Base-by-base conservation (phyloP, 805 yeast species). In the Candida yuanshanica region DNA sequence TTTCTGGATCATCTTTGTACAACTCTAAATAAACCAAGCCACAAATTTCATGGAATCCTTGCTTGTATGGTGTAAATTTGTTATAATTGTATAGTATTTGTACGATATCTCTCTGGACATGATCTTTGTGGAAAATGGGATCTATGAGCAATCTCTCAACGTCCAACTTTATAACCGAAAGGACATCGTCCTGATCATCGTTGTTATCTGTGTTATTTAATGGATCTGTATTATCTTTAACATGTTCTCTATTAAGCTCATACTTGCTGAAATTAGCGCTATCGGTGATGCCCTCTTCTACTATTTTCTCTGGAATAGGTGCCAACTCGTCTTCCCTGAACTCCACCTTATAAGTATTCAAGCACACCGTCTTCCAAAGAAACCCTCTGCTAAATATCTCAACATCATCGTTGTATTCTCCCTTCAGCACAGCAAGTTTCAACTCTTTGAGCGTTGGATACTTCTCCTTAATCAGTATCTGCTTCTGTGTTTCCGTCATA, bases 11-110 rank as follows among this genome's bases (percentile, higher is more conserved):
- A 45, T 73, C 79, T 7, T 51, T 48, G 43, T 58, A 49, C 14
- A 74, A 47, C 42, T 68, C 63, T 26, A 68, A 53, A 51, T 68
- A 74, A 4, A 74, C 57, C 40, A 74, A 46, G 5, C 78, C 77
- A 45, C 72, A 53, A 16, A 74, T 66, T 50, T 74, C 80, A 54
- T 74, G 80, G 42, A 68, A 62, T 0, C 80, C 80, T 51, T 74
- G 80, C 47, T 73, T 70, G 38, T 69, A 69, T 1, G 58, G 50
- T 0, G 55, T 48, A 36, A 51, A 52, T 16, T 32, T 48, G 40
- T 53, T 37, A 35, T 53, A 55, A 33, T 52, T 56, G 46, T 46
- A 56, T 8, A 56, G 29, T 14, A 56, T 54, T 42, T 53, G 44
- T 1, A 42, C 42, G n/a, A 56, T 46, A 12, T 56, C 60, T 1